Conservation (phyloP, 805 yeast species). For the Yarrowia divulgata region DNA sequence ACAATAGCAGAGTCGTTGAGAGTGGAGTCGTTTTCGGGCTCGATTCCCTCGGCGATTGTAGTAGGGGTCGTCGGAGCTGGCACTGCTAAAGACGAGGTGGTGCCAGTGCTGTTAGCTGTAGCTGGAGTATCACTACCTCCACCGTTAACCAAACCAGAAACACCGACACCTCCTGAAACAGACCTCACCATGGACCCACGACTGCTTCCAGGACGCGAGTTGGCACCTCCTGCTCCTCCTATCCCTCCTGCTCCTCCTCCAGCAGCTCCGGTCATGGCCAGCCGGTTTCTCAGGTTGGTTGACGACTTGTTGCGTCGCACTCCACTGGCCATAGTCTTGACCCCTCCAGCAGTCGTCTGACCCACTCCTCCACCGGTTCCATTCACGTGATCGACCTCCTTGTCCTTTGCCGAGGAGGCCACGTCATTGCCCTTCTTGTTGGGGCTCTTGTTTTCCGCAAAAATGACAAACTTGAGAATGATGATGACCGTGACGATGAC, state of each 20-base stretch:
- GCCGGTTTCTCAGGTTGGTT: slow-evolving; percentile 14
- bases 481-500: slow-evolving; percentile 33
- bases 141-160: neutral
- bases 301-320: slow-evolving; percentile 27
- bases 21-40: slow-evolving; percentile 15
- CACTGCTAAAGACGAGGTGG: neutral
- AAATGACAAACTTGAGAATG: slow-evolving; percentile 36
- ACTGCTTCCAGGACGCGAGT: slow-evolving; percentile 24
- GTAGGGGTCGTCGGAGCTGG: slow-evolving; percentile 2
- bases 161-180: neutral
- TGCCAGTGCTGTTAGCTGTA: neutral
- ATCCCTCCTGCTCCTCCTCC: neutral
- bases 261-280: slow-evolving; percentile 21
- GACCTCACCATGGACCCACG: slow-evolving; percentile 8
- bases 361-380: neutral
- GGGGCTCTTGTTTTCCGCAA: slow-evolving; percentile 33
- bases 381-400: slow-evolving; percentile 7
- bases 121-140: neutral
- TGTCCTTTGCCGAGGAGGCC: slow-evolving; percentile 12
- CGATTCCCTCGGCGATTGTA: slow-evolving; percentile 5
- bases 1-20: slow-evolving; percentile 8
- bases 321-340: neutral
- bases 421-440: slow-evolving; percentile 19
- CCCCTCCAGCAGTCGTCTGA: neutral
- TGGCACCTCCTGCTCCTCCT: neutral